Conservation (phyloP, 441 rosid species). For the Gossypium trilobum region DNA sequence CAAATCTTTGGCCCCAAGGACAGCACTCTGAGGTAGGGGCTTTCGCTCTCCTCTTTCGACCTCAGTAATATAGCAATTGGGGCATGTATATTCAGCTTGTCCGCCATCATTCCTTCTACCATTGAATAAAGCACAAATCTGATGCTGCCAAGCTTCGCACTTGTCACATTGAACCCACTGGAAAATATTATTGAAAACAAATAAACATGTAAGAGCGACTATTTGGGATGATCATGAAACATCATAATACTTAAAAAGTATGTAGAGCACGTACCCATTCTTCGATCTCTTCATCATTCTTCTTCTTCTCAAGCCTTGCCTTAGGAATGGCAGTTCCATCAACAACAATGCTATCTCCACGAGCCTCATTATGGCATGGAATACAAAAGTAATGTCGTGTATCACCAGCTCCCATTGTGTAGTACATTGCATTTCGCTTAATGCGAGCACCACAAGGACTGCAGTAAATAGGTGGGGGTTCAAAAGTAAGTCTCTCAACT, state of each 20-base stretch:
- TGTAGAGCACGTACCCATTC: conserved; percentile 62
- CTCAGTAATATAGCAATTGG: conserved; percentile 85
- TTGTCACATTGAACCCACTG: conserved; percentile 99
- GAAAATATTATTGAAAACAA: conserved; percentile 22
- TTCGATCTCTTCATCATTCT: conserved; percentile 98
- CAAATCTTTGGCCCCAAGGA: conserved; percentile 95
- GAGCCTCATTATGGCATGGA: conserved; percentile 94
- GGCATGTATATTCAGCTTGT: conserved; percentile 98
- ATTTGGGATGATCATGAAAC: conserved; percentile 12
- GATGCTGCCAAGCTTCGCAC: conserved; percentile 99
- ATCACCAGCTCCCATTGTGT: conserved; percentile 91
- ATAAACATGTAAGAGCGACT: conserved; percentile 10
- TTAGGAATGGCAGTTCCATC: conserved; percentile 72
- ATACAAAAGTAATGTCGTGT: conserved; percentile 92
- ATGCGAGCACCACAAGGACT: conserved; percentile 92
- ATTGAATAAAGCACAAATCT: conserved; percentile 93
- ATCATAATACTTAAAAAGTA: conserved; percentile 11
- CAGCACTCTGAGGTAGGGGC: conserved; percentile 96
- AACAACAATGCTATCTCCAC: conserved; percentile 69
- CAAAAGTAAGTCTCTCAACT: conserved; percentile 98
- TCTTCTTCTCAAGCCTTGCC: conserved; percentile 90
- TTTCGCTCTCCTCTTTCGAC: conserved; percentile 80
- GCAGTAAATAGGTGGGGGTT: conserved; percentile 97
- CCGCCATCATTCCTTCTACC: conserved; percentile 98
- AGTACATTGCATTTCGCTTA: conserved; percentile 95